These are phyloP conservation scores for Datura wrightii DNA, from an alignment of 257 asterid genomes.

Conservation along the genomic window DNA sequence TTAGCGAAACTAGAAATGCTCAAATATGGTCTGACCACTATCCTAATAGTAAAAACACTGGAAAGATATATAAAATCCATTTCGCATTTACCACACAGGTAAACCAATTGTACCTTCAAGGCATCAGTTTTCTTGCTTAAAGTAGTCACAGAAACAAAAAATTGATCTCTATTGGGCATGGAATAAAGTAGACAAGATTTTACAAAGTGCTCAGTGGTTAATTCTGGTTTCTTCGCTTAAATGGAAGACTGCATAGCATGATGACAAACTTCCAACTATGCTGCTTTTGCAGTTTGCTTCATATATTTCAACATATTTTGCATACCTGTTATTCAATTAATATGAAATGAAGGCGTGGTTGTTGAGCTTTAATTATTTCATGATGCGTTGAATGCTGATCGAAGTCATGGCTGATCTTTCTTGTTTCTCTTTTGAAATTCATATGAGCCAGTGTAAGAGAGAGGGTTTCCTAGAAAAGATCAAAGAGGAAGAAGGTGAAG, in stretches of 20 bases:
- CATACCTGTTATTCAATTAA: slow-evolving; percentile 20
- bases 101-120: not conserved
- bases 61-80: not conserved
- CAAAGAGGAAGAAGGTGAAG: slow-evolving; percentile 98
- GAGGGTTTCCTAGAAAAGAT: slow-evolving; percentile 94
- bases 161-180: not conserved
- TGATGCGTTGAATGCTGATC: not conserved
- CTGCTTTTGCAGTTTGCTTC: not conserved
- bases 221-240: not conserved
- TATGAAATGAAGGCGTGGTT: not conserved
- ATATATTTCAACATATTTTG: not conserved
- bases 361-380: slow-evolving; percentile 14
- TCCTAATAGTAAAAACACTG: not conserved
- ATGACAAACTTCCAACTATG: slow-evolving; percentile 19
- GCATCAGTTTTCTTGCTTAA: not conserved
- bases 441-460: slow-evolving; percentile 76
- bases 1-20: slow-evolving; percentile 4
- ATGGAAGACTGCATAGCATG: not conserved
- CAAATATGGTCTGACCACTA: not conserved
- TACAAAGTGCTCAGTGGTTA: not conserved
- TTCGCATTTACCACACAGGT: not conserved
- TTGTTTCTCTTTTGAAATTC: slow-evolving; percentile 29
- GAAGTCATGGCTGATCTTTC: slow-evolving; percentile 23
- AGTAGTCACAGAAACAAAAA: not conserved
- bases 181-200: not conserved